These are phyloP conservation scores for Metarhizium guizhouense DNA, from an alignment of 2,329 filamentous ascomycete genomes.

Conservation along the genomic window DNA sequence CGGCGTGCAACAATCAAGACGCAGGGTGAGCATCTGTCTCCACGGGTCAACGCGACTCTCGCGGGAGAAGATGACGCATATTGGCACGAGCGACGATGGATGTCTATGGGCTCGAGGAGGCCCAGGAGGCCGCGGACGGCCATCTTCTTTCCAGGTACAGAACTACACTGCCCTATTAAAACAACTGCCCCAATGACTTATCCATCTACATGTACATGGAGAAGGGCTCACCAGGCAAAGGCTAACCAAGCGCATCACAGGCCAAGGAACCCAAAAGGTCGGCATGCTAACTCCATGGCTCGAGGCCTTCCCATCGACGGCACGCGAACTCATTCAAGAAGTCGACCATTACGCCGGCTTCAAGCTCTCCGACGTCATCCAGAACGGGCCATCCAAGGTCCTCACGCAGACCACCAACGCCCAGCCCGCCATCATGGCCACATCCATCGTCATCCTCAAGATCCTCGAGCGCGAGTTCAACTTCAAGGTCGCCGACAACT, in stretches of 20 bases:
- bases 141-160: slow-evolving; percentile 50
- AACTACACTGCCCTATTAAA: not conserved
- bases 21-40: not conserved
- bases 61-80: slow-evolving; percentile 9
- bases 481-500: slow-evolving; percentile 60
- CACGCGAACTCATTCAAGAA: slow-evolving; percentile 69
- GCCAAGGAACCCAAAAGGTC: slow-evolving; percentile 81
- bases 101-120: slow-evolving; percentile 21
- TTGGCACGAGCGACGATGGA: not conserved
- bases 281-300: slow-evolving; percentile 85
- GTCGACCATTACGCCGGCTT: slow-evolving; percentile 71
- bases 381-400: slow-evolving; percentile 64
- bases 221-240: not conserved
- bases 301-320: slow-evolving; percentile 72
- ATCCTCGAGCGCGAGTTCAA: slow-evolving; percentile 79
- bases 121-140: slow-evolving; percentile 39
- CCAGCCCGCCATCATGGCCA: slow-evolving; percentile 94
- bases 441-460: slow-evolving; percentile 79
- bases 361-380: slow-evolving; percentile 69
- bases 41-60: not conserved
- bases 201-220: not conserved
- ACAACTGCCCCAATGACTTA: too few relatives aligned
- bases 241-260: slow-evolving; percentile 29
- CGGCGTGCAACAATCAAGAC: slow-evolving; percentile 1
- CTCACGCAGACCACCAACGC: slow-evolving; percentile 80